Percentiles rank a stretch among this genome's conserved stretches.
Conservation (phyloP, 1,284 basidiomycete species). For the Xanthoconium separans region DNA sequence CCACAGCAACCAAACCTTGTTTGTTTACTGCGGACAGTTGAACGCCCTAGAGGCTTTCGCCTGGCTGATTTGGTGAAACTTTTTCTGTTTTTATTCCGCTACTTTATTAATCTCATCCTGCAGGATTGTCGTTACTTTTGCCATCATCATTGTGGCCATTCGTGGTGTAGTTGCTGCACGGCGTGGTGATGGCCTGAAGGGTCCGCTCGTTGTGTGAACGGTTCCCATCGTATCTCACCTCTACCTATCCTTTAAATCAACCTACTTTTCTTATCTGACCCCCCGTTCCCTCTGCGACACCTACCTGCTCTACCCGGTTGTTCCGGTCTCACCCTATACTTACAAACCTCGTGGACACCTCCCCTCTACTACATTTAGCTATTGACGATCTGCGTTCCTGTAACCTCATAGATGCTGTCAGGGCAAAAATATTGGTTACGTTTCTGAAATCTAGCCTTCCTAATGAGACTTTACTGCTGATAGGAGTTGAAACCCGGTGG, state of each 20-base stretch:
- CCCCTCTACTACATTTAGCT: background rate
- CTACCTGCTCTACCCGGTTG: constrained; percentile 2
- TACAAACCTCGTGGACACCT: constrained; percentile 13
- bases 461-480: background rate
- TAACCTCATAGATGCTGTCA: constrained; percentile 9
- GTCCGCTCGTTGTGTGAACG: constrained; percentile 39
- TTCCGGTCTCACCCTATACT: background rate
- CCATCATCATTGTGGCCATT: constrained; percentile 50
- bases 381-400: background rate
- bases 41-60: constrained; percentile 61
- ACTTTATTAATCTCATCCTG: constrained; percentile 3
- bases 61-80: constrained; percentile 57
- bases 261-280: background rate
- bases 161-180: constrained; percentile 50
- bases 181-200: constrained; percentile 56
- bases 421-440: background rate
- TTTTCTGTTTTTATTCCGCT: background rate
- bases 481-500: too few species aligned
- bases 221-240: background rate
- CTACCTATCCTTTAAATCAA: constrained; percentile 5
- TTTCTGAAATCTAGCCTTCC: background rate
- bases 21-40: constrained; percentile 65
- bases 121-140: constrained; percentile 57
- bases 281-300: constrained; percentile 13
- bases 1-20: constrained; percentile 38